Base-by-base conservation (phyloP, 345 rosid species). In the Lumnitzera racemosa region DNA sequence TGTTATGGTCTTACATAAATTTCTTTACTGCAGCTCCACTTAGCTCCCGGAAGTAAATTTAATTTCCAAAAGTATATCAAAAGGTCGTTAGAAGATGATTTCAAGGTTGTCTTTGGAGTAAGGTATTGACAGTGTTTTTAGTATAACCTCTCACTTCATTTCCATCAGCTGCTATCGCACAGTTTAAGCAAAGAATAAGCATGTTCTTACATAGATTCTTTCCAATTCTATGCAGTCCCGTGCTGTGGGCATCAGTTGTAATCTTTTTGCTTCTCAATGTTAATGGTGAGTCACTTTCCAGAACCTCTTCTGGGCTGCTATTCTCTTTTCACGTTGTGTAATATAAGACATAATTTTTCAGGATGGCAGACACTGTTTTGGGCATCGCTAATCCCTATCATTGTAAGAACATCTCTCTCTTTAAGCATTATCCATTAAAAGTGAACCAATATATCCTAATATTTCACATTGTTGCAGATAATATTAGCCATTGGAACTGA, bases 31-130 rank as follows among this genome's bases (percentile, higher is more conserved):
- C 78, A 90, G 99, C 91, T 84, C 59, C 99, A 94, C 75, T 78
- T 94, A 67, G 87, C 87, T 59, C 99, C 99, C 1, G 96, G 97
- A 73, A 90, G 89, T 67, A 86, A 86, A 63, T 90, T 94, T 63
- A 67, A 94, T 78, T 94, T 94, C 82, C 96, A 82, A 74, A 88
- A 86, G 43, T 94, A 94, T 70, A 81, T 94, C n/a, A 86, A 86
- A 62, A 72, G 99, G 73, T 90, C 99, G 12, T 72, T 94, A 46
- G 99, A 94, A 64, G 99, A 94, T 62, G 99, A 94, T 67, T 90
- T 88, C 72, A 83, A 88, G 77, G 24, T 81, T 5, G 80, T 86
- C 0, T 90, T 90, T 2, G 99, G 96, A 67, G 85, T 94, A 53
- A 88, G 97, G 99, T 94, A 75, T 36, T 36, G 7, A 5, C 2